Evolutionary conservation across 805 yeast species (phyloP).

Genomic region (Scheffersomyces coipomensis): DNA sequence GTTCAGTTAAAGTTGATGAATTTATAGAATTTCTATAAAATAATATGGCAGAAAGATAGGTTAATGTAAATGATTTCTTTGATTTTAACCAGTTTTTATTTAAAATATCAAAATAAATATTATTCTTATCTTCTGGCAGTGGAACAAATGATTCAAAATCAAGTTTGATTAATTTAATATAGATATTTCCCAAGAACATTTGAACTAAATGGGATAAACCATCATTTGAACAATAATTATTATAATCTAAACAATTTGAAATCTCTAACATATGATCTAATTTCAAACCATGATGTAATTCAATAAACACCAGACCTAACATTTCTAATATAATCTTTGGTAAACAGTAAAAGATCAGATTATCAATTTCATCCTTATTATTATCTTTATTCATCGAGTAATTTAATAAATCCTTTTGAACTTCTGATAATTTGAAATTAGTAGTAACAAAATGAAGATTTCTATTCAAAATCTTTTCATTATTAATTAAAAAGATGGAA

Average conservation of each 20-base stretch:
- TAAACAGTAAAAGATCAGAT: slow-evolving; percentile 14
- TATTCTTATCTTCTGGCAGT: slow-evolving; percentile 5
- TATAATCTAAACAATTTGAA: too few relatives aligned
- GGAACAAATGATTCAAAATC: slow-evolving; percentile 1
- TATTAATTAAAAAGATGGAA: slow-evolving; percentile 13
- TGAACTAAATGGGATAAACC: slow-evolving; percentile 2
- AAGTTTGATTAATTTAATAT: slow-evolving; percentile 1
- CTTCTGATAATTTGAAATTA: slow-evolving; percentile 16
- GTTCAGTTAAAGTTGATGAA: slow-evolving; percentile 2
- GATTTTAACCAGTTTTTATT: slow-evolving; percentile 5
- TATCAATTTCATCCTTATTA: slow-evolving; percentile 4
- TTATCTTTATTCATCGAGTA: slow-evolving; percentile 10
- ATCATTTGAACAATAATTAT: background rate
- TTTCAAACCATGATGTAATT: background rate
- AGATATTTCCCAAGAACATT: slow-evolving; percentile 5
- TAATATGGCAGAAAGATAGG: slow-evolving; percentile 7
- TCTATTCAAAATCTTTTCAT: slow-evolving; percentile 13
- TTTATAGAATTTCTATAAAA: slow-evolving; percentile 9
- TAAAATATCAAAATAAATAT: slow-evolving; percentile 4
- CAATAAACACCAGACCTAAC: slow-evolving; percentile 5
- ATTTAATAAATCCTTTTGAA: slow-evolving; percentile 13
- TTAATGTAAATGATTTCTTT: slow-evolving; percentile 7
- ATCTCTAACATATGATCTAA: background rate
- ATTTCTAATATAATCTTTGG: slow-evolving; percentile 12
- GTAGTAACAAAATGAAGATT: slow-evolving; percentile 18